phyloP scores from a whole-genome alignment of 2,329 filamentous ascomycete genomes.

The Aspergillus sp. region DNA sequence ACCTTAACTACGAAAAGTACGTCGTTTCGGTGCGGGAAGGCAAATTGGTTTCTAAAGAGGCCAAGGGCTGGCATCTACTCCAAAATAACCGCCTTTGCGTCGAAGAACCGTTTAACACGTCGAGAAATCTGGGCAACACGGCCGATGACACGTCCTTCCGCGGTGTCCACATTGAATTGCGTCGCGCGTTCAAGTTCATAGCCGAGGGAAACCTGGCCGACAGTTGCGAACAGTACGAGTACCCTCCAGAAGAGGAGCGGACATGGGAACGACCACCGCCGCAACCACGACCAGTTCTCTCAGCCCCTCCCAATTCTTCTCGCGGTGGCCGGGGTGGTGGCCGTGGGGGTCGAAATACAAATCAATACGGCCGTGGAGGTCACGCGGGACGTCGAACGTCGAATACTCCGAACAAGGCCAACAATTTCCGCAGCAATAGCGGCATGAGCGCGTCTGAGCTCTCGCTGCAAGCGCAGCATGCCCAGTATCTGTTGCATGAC shows the following conservation, averaged over 20 bases:
- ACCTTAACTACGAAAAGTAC: slow-evolving; percentile 79
- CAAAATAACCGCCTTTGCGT: slow-evolving; percentile 83
- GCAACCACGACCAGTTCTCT: slow-evolving; percentile 50
- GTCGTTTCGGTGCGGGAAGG: slow-evolving; percentile 82
- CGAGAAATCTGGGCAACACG: slow-evolving; percentile 88
- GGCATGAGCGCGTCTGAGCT: slow-evolving; percentile 32
- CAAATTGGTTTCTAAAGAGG: slow-evolving; percentile 67
- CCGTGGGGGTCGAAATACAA: slow-evolving; percentile 45
- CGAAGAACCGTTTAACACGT: slow-evolving; percentile 90
- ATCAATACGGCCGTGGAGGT: slow-evolving; percentile 42
- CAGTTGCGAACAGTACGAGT: slow-evolving; percentile 82
- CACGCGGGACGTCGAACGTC: slow-evolving; percentile 50
- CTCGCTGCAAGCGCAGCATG: slow-evolving; percentile 40
- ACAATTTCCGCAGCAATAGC: slow-evolving; percentile 33
- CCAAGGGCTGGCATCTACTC: slow-evolving; percentile 79
- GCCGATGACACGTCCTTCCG: slow-evolving; percentile 92
- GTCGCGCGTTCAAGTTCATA: slow-evolving; percentile 78
- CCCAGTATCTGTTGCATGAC: slow-evolving; percentile 43
- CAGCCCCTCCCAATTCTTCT: slow-evolving; percentile 33
- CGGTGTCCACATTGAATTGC: slow-evolving; percentile 81
- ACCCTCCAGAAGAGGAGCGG: slow-evolving; percentile 69
- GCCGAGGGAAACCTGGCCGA: slow-evolving; percentile 70
- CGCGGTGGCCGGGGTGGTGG: slow-evolving; percentile 45
- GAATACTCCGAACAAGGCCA: slow-evolving; percentile 45
- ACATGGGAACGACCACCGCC: slow-evolving; percentile 51